These are phyloP conservation scores for Fusarium sp. DNA, from an alignment of 2,329 filamentous ascomycete species.

Conservation along the genomic window DNA sequence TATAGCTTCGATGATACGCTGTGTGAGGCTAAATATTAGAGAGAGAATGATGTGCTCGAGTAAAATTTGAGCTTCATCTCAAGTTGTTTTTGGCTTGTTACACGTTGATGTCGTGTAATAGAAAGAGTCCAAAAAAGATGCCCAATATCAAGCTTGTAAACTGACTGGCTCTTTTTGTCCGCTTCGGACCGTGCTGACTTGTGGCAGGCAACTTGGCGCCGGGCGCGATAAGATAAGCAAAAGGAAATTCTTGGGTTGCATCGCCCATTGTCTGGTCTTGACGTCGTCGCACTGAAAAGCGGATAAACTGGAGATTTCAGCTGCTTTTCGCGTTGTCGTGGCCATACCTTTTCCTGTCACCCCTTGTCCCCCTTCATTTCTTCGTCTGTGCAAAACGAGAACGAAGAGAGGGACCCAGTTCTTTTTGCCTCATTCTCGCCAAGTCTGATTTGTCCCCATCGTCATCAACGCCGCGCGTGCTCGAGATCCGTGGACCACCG, in stretches of 20 bases:
- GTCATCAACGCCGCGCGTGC: not conserved
- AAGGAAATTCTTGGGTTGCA: conserved; percentile 39
- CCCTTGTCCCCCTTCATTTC: not conserved
- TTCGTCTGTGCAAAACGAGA: not conserved
- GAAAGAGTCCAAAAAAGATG: not conserved
- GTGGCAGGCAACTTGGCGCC: not conserved
- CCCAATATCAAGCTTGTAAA: not conserved
- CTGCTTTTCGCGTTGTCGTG: conserved; percentile 1
- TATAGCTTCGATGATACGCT: not conserved
- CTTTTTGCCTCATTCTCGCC: not conserved
- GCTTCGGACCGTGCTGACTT: not conserved
- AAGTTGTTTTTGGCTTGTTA: not conserved
- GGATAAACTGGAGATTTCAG: conserved; percentile 19
- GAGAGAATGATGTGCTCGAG: not conserved
- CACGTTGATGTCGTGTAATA: not conserved
- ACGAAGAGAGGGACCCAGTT: not conserved
- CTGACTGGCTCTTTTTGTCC: not conserved
- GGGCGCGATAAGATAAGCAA: conserved; percentile 44
- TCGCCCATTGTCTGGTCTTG: conserved; percentile 12
- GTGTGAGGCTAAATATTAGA: not conserved
- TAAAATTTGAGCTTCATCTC: not conserved
- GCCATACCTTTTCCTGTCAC: not conserved
- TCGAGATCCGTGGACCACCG: conserved; percentile 4
- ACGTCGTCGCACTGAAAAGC: conserved; percentile 20
- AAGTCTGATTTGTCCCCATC: not conserved